Evolutionary conservation across 2,329 filamentous ascomycete genomes (phyloP), one percentile per base, ranked within the genome.

Genomic region (Keithomyces neogunnii): DNA sequence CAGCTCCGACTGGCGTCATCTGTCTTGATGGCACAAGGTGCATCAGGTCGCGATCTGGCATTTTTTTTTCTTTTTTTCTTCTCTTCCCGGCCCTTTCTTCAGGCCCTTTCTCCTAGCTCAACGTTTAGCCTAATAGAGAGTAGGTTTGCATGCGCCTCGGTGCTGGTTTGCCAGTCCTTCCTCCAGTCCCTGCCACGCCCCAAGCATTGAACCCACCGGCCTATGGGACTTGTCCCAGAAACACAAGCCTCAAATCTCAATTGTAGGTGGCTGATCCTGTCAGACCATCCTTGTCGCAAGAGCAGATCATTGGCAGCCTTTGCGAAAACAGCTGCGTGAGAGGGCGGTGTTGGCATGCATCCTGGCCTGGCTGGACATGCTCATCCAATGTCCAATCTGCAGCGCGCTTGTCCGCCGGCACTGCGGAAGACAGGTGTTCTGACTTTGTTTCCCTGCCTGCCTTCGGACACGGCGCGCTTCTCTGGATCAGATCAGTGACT

Each of bases 311-410:
- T 33, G 51, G 42, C 44, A 48, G 32, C 28, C 29, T 47, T 11
- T 31, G 11, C 30, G 33, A 19, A 11, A 45, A 31, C 26, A 47
- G 32, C 19, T 45, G 40, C 10, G 30, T 28, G 8, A 28, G 31
- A 45, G 30, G 19, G 19, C 35, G 31, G 19, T 36, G 28, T 40
- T 36, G 49, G 50, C 52, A 50, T 48, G 50, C 19, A 19, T 19
- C 19, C 19, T 19, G 19, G 19, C 19, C 19, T 19, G 19, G 19
- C 6, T n/a, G 28, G 33, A 29, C 28, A 19, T 32, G 19, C 9
- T 4, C 44, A 33, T 11, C 49, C 52, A 38, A 38, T 54, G 46
- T 51, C 43, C 26, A 49, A 29, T 35, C 49, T 53, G 52, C 49
- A 51, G 35, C 42, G 43, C 31, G 51, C 48, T 42, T 50, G 45